phyloP scores from a whole-genome alignment of 2,329 filamentous ascomycete species.

The Rhynchosporium secalis region DNA sequence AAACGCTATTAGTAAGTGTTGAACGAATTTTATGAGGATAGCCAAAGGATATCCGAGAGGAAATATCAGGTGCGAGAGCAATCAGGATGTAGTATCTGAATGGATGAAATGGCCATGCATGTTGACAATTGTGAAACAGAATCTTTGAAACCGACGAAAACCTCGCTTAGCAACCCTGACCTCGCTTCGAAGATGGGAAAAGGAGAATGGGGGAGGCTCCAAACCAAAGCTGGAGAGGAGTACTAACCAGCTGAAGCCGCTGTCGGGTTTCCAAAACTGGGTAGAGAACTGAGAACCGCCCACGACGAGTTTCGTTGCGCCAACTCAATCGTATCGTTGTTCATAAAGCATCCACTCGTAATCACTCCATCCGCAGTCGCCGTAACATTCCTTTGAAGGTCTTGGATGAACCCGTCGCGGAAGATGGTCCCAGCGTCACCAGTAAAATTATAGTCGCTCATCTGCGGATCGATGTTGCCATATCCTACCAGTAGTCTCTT shows the following conservation, averaged over 20 bases:
- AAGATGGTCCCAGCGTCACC: slow-evolving; percentile 56
- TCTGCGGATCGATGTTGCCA: slow-evolving; percentile 57
- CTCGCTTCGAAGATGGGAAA: neutral
- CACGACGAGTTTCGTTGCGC: slow-evolving; percentile 54
- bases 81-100: neutral
- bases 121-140: neutral
- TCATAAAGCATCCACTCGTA: slow-evolving; percentile 55
- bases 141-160: neutral
- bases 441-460: slow-evolving; percentile 54
- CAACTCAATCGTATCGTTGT: slow-evolving; percentile 44
- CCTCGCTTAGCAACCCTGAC: slow-evolving; percentile 8
- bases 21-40: neutral
- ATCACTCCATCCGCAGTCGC: slow-evolving; percentile 44
- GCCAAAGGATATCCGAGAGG: neutral
- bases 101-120: neutral
- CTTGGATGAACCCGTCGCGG: slow-evolving; percentile 45
- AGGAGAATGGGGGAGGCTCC: neutral
- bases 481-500: slow-evolving; percentile 56
- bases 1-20: slow-evolving; percentile 3
- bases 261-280: slow-evolving; percentile 36
- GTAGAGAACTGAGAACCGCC: slow-evolving; percentile 43
- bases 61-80: neutral
- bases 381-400: slow-evolving; percentile 39
- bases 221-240: neutral
- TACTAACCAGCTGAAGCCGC: slow-evolving; percentile 31